Percentiles rank a stretch among this genome's conserved stretches.
Conservation (phyloP, 1,284 basidiomycete species). For the Sporisorium exsertum region DNA sequence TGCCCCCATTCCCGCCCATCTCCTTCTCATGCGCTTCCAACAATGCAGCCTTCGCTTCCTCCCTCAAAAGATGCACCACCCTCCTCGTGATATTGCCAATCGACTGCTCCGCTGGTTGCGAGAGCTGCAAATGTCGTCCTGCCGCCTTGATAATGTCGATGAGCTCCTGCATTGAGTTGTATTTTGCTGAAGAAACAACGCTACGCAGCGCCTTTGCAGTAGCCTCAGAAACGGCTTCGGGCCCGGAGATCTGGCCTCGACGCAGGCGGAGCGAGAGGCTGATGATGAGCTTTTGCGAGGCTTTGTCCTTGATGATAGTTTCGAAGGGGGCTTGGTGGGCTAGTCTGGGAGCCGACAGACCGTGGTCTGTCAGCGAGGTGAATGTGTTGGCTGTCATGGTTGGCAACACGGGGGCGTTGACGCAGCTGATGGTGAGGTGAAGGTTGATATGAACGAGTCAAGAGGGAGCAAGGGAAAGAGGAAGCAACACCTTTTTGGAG, state of each 20-base stretch:
- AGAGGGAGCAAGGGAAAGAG: not conserved
- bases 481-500: constrained; percentile 6
- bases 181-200: constrained; percentile 86
- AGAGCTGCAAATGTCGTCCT: constrained; percentile 83
- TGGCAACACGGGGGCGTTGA: not conserved
- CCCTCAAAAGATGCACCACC: constrained; percentile 89
- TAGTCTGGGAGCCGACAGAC: constrained; percentile 11
- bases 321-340: constrained; percentile 40
- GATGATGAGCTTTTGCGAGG: constrained; percentile 50
- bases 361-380: not conserved
- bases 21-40: constrained; percentile 44
- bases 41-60: constrained; percentile 74
- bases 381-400: constrained; percentile 3
- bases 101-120: constrained; percentile 90
- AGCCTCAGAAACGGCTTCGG: constrained; percentile 79
- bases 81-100: constrained; percentile 93
- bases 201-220: constrained; percentile 87
- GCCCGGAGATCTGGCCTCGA: constrained; percentile 48
- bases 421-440: not conserved
- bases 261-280: constrained; percentile 53
- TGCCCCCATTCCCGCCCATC: not conserved
- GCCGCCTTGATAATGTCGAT: constrained; percentile 83
- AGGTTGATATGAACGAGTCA: not conserved
- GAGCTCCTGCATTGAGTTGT: constrained; percentile 87
- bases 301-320: constrained; percentile 48